Percentiles rank a stretch among this genome's conserved stretches.
phyloP scores from a whole-genome alignment of 2,329 filamentous ascomycete species.

The Nemania sp. region DNA sequence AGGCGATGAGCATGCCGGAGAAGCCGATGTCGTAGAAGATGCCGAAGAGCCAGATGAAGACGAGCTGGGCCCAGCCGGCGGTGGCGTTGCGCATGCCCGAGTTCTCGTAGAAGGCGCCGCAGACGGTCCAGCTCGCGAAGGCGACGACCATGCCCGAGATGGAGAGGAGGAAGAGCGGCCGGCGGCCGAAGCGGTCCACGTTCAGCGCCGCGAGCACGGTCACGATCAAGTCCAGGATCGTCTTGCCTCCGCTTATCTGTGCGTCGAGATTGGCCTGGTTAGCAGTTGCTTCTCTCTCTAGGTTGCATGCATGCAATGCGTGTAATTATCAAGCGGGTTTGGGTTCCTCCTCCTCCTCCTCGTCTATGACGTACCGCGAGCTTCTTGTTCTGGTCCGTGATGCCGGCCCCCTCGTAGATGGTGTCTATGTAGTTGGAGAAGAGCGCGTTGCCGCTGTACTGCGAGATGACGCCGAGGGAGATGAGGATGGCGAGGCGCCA shows the following conservation, averaged over 20 bases:
- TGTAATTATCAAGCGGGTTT: too few species aligned
- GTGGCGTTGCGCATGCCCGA: slow-evolving; percentile 47
- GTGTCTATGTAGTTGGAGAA: slow-evolving; percentile 70
- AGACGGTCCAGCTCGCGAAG: slow-evolving; percentile 56
- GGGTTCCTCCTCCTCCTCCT: too few species aligned
- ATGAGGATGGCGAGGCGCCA: slow-evolving; percentile 66
- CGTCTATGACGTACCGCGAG: slow-evolving; percentile 50
- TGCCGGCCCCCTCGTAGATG: slow-evolving; percentile 65
- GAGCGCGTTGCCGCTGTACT: slow-evolving; percentile 70
- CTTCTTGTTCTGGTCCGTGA: slow-evolving; percentile 60
- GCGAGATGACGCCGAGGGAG: slow-evolving; percentile 68
- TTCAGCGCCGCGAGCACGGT: slow-evolving; percentile 57
- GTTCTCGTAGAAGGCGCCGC: slow-evolving; percentile 57
- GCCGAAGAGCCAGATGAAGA: slow-evolving; percentile 63
- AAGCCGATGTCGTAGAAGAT: slow-evolving; percentile 65
- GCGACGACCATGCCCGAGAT: slow-evolving; percentile 54
- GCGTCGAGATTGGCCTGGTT: neutral
- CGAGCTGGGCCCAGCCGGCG: slow-evolving; percentile 59
- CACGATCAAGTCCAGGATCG: slow-evolving; percentile 61
- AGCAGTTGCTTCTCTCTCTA: slow-evolving; percentile 32
- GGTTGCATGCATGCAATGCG: too few species aligned
- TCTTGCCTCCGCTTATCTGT: slow-evolving; percentile 61
- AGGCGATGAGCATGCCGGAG: slow-evolving; percentile 61
- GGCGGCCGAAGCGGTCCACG: slow-evolving; percentile 55
- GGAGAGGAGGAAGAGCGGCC: slow-evolving; percentile 57